Conservation (phyloP, 139 green algal genomes). For the Tetradesmus obliquus region DNA sequence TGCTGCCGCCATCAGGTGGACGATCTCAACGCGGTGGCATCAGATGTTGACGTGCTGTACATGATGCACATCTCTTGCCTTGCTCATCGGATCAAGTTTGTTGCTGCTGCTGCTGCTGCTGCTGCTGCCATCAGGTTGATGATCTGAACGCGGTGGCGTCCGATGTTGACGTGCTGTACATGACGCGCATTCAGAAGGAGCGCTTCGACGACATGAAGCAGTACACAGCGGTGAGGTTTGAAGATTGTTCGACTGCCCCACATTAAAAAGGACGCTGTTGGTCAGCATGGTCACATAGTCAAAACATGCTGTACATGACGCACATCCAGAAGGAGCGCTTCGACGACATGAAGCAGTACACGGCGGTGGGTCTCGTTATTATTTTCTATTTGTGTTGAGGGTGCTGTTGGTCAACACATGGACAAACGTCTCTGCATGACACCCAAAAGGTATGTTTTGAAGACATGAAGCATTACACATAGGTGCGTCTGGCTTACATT, state of each 20-base stretch:
- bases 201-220: constrained; percentile 90
- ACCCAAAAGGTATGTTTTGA: constrained; percentile 98
- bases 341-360: constrained; percentile 84
- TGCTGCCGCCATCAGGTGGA: constrained; percentile 16
- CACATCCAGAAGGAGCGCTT: constrained; percentile 99
- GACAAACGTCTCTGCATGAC: constrained; percentile 60
- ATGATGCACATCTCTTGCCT: constrained; percentile 85
- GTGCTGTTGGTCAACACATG: background rate
- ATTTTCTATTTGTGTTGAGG: background rate
- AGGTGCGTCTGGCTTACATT: constrained; percentile 61
- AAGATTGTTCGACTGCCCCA: constrained; percentile 83
- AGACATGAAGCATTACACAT: constrained; percentile 83
- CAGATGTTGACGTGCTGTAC: constrained; percentile 94
- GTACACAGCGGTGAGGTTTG: constrained; percentile 71
- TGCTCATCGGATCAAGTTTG: background rate
- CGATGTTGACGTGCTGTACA: constrained; percentile 96
- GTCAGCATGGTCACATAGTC: background rate
- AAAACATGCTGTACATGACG: constrained; percentile 97
- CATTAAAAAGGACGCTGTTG: background rate
- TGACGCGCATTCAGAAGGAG: constrained; percentile 99
- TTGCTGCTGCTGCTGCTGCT: constrained; percentile 33
- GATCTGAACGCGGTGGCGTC: constrained; percentile 61
- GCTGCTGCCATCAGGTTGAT: constrained; percentile 43
- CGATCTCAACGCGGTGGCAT: constrained; percentile 54
- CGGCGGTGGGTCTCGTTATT: constrained; percentile 64